A percentile compares a stretch with the other conserved stretches of the same genome.
These are phyloP conservation scores for Trichoderma erinaceum DNA, from an alignment of 495 filamentous ascomycete genomes.

Conservation along the genomic window DNA sequence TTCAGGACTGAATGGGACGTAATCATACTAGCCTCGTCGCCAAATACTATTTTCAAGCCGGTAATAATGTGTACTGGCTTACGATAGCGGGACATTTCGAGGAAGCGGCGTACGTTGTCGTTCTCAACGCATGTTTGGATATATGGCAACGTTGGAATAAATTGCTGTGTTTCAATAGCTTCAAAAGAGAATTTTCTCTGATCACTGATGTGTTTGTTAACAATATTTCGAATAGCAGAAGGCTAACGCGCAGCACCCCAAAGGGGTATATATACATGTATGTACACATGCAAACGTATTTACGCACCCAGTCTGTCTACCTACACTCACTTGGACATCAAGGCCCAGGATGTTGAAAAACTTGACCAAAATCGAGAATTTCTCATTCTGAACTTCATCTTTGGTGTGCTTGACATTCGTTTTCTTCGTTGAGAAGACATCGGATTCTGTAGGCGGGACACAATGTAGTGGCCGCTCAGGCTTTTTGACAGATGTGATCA, in stretches of 20 bases:
- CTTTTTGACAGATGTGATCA: neutral
- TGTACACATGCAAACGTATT: neutral
- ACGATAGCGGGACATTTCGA: neutral
- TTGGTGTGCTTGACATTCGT: neutral
- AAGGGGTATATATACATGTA: neutral
- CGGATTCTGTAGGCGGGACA: neutral
- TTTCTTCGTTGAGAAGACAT: neutral
- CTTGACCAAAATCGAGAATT: neutral
- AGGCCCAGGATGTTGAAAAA: neutral
- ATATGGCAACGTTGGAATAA: neutral
- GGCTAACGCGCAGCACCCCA: neutral
- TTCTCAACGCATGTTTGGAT: neutral
- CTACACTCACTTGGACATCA: neutral
- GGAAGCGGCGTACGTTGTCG: neutral
- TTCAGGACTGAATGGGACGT: neutral
- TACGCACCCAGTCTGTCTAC: neutral
- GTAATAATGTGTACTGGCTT: neutral
- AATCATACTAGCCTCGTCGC: neutral
- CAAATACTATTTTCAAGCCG: neutral
- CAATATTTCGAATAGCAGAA: neutral
- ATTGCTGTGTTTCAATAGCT: neutral
- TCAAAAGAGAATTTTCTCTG: neutral
- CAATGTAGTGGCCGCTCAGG: neutral
- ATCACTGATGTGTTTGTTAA: neutral
- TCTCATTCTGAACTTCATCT: neutral